Percentiles rank a stretch among this genome's conserved stretches.
Conservation (phyloP, 176 grass and related monocot species). For the Otatea glauca region DNA sequence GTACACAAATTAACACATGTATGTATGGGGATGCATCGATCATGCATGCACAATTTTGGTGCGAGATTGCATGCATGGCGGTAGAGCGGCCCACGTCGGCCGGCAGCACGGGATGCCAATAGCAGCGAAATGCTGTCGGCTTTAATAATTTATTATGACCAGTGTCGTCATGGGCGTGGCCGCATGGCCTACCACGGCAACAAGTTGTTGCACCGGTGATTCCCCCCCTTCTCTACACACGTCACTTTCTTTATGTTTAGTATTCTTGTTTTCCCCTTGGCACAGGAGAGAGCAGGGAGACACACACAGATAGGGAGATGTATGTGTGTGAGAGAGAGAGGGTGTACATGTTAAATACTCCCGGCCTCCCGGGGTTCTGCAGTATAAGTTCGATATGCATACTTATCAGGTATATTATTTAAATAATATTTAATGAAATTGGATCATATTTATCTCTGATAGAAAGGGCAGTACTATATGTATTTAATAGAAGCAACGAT, state of each 20-base stretch:
- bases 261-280: constrained; percentile 53
- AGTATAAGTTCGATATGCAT: too few species aligned
- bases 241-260: constrained; percentile 68
- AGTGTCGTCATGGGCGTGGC: constrained; percentile 43
- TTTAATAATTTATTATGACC: constrained; percentile 65
- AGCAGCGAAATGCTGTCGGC: constrained; percentile 51
- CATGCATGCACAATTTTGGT: neutral
- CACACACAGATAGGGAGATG: neutral
- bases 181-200: constrained; percentile 48
- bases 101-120: constrained; percentile 26
- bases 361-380: too few species aligned
- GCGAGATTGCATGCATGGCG: constrained; percentile 30
- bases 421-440: too few species aligned
- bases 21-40: too few species aligned
- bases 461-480: too few species aligned
- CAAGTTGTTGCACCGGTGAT: constrained; percentile 64
- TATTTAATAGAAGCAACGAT: too few species aligned
- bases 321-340: neutral
- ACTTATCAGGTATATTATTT: too few species aligned
- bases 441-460: too few species aligned
- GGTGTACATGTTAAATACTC: neutral
- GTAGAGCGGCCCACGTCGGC: constrained; percentile 56
- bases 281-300: constrained; percentile 5
- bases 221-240: constrained; percentile 14
- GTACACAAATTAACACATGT: too few species aligned